Percentiles rank a stretch among this genome's conserved stretches.
These are phyloP conservation scores for Brettanomyces anomalus DNA, from an alignment of 805 yeast genomes.

Conservation along the genomic window DNA sequence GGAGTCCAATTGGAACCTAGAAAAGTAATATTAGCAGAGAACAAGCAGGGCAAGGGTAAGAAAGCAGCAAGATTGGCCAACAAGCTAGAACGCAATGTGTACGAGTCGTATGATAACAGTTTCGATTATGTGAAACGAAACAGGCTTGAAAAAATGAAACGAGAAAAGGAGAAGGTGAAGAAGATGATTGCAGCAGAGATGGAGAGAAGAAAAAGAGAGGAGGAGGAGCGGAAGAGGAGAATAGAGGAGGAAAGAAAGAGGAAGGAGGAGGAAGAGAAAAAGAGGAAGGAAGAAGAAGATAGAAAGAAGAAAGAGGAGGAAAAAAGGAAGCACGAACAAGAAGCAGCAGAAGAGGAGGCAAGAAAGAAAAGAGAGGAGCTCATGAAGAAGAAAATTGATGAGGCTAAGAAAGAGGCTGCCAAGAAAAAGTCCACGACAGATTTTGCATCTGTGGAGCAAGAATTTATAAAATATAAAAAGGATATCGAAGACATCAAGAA, in stretches of 20 bases:
- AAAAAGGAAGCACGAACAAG: constrained; percentile 11
- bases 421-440: constrained; percentile 19
- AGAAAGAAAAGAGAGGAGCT: constrained; percentile 17
- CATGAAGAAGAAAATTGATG: constrained; percentile 9
- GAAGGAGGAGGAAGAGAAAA: constrained; percentile 9
- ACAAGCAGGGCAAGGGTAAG: not conserved
- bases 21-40: too few relatives aligned
- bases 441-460: constrained; percentile 29
- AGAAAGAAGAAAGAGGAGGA: constrained; percentile 8
- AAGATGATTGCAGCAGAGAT: not conserved
- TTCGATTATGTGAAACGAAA: not conserved
- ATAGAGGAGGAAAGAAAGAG: constrained; percentile 6
- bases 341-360: constrained; percentile 13
- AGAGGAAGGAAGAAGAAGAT: constrained; percentile 10
- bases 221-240: constrained; percentile 2
- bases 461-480: constrained; percentile 38
- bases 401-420: constrained; percentile 17
- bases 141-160: not conserved
- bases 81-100: not conserved
- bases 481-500: constrained; percentile 51
- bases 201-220: not conserved
- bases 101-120: not conserved
- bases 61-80: not conserved
- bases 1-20: too few relatives aligned
- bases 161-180: not conserved